Evolutionary conservation across 352 stramenopile genomes (phyloP), one percentile per base, ranked within the genome.

Genomic region (Salisapilia sapeloensis): DNA sequence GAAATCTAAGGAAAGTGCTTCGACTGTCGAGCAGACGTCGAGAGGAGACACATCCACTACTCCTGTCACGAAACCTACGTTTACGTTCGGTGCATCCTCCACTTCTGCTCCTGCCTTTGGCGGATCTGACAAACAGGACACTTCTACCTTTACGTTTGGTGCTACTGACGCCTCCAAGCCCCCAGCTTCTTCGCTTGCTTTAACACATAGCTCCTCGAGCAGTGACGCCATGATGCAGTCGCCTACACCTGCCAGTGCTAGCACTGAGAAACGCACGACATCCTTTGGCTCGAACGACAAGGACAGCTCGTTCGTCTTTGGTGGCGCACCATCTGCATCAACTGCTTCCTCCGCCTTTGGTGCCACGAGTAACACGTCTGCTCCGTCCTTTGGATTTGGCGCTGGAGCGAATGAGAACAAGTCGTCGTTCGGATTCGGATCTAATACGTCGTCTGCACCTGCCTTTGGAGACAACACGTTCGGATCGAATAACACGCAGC

Each of bases 351-450:
- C 38, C 14, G 36, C 41, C 12, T 61, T 61, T 6, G 46, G 41
- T 8, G 50, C 56, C 3, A 17, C 39, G 9, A 15, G 29, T 8
- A 10, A 38, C 12, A 25, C 43, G 15, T 46, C 46, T 32, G 49
- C 51, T 10, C 40, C 63, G 9, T 49, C 50, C 6, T 79, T 79
- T 16, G 40, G 46, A 15, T 59, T 69, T 15, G 46, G 51, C 34
- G 19, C 8, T 33, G 35, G 51, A 31, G 48, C 43, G 11, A 59
- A 44, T 14, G 56, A 58, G n/a, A n/a, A n/a, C n/a, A n/a, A n/a
- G n/a, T n/a, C n/a, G n/a, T n/a, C n/a, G n/a, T n/a, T n/a, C n/a
- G n/a, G n/a, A n/a, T n/a, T n/a, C n/a, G n/a, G n/a, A 32, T 23
- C 51, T 0, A 34, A 52, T 1, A 45, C 44, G 35, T 27, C 53